phyloP scores from a whole-genome alignment of 1,284 basidiomycete species.

The Pseudozyma thailandica region DNA sequence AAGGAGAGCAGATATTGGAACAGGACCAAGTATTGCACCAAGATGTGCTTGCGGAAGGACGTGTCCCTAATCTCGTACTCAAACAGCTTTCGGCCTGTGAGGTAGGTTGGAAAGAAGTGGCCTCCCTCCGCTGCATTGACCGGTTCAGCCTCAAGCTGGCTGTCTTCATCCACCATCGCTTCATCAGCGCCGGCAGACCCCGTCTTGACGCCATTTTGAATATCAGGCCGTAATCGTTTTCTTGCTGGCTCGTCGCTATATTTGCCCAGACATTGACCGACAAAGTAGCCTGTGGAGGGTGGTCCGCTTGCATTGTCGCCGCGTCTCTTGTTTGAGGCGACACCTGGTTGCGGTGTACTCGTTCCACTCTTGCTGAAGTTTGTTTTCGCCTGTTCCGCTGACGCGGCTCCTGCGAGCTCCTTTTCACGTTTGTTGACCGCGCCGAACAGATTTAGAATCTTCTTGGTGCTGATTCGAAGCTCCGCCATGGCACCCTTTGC shows the following conservation, averaged over 20 bases:
- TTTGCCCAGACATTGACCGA: conserved; percentile 22
- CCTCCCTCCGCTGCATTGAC: conserved; percentile 66
- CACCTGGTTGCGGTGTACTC: conserved; percentile 6
- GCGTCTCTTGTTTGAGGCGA: conserved; percentile 17
- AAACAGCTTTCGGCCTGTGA: conserved; percentile 84
- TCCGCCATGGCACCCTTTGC: conserved; percentile 48
- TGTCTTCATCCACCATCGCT: conserved; percentile 11
- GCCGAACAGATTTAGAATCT: conserved; percentile 54
- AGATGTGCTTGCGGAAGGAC: conserved; percentile 87
- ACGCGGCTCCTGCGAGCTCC: conserved; percentile 47
- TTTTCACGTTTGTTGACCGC: conserved; percentile 50
- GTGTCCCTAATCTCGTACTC: conserved; percentile 88
- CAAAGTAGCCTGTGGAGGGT: conserved; percentile 25
- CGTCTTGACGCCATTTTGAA: conserved; percentile 20
- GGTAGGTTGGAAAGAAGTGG: conserved; percentile 90
- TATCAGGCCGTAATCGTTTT: conserved; percentile 36
- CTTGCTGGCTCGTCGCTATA: conserved; percentile 8
- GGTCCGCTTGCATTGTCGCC: background rate
- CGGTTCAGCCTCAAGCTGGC: conserved; percentile 5
- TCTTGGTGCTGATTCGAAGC: conserved; percentile 43
- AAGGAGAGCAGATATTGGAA: conserved; percentile 82
- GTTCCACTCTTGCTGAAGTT: conserved; percentile 4
- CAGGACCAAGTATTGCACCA: conserved; percentile 85
- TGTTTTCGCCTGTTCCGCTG: conserved; percentile 32
- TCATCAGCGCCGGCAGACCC: background rate